These are phyloP conservation scores for Colletotrichum camelliae DNA, from an alignment of 2,329 filamentous ascomycete species.

Conservation along the genomic window DNA sequence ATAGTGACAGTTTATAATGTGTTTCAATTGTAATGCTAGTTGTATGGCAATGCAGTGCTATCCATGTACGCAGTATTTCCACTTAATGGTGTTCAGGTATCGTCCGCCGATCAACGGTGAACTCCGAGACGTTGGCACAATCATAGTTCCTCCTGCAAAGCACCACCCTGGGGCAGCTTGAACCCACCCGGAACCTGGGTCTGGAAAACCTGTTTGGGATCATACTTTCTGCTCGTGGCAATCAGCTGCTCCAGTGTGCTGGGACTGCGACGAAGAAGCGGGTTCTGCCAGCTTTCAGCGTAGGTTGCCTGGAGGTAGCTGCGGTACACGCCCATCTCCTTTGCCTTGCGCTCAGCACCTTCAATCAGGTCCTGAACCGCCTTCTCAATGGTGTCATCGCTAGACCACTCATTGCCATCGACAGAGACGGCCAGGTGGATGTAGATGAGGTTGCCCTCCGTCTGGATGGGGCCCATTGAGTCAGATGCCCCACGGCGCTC, in stretches of 20 bases:
- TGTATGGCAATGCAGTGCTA: not conserved
- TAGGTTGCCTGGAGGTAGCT: not conserved
- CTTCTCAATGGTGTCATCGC: not conserved
- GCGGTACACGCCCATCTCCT: not conserved
- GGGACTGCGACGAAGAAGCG: not conserved
- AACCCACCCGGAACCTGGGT: slow-evolving; percentile 3
- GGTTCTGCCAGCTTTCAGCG: slow-evolving; percentile 8
- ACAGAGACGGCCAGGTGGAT: not conserved
- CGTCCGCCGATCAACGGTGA: not conserved
- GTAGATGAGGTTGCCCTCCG: not conserved
- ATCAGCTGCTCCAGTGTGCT: not conserved
- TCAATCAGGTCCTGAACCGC: not conserved
- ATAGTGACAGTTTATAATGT: too few relatives aligned
- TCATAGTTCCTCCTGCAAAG: not conserved
- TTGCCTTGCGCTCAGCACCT: not conserved
- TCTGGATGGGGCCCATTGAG: not conserved
- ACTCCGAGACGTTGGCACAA: fast-evolving
- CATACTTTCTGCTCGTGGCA: slow-evolving; percentile 2
- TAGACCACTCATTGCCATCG: not conserved
- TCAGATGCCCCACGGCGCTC: not conserved
- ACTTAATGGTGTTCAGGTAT: not conserved
- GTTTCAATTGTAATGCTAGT: not conserved
- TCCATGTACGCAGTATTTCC: not conserved
- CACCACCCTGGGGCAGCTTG: not conserved
- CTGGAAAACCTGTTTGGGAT: not conserved